Evolutionary conservation across 768 basidiomycete species (phyloP).

Genomic region (Naematelia aurantialba): DNA sequence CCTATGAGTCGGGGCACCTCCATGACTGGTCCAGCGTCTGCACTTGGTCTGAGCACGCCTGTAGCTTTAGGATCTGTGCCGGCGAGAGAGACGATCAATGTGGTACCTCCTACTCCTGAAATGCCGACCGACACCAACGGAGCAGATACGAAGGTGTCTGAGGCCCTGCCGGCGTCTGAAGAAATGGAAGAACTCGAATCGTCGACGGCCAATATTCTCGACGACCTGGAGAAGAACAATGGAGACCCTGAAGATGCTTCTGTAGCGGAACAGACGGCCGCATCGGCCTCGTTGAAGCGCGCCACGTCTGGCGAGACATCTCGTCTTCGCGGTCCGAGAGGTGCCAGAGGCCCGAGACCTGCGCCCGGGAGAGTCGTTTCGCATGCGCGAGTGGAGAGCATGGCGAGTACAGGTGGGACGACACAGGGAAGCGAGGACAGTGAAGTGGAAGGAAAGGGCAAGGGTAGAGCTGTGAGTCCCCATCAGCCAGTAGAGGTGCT

Average conservation of each 20-base stretch:
- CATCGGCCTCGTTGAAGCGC: constrained; percentile 18
- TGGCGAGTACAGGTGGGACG: constrained; percentile 2
- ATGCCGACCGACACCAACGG: background rate
- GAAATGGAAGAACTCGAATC: constrained; percentile 13
- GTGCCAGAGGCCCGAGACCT: constrained; percentile 39
- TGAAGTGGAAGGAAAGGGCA: constrained; percentile 11
- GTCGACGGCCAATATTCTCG: constrained; percentile 21
- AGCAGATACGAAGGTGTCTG: background rate
- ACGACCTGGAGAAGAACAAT: background rate
- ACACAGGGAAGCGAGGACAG: constrained; percentile 12
- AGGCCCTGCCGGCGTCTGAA: background rate
- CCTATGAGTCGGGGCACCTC: background rate
- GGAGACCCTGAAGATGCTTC: background rate
- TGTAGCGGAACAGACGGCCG: constrained; percentile 2
- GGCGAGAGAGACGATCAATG: constrained; percentile 5
- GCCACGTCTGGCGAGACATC: constrained; percentile 34
- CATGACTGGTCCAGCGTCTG: background rate
- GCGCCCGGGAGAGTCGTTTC: constrained; percentile 23
- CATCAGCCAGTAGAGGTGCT: too few species aligned
- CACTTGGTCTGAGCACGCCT: background rate
- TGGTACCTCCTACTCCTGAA: constrained; percentile 27
- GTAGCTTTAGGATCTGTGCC: constrained; percentile 8
- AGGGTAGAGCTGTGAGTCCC: constrained; percentile 13
- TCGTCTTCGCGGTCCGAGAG: constrained; percentile 37
- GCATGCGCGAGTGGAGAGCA: constrained; percentile 2